Percentiles rank a stretch among this genome's conserved stretches.
These are phyloP conservation scores for Emergomyces pasteurianus DNA, from an alignment of 2,329 filamentous ascomycete species.

Conservation along the genomic window DNA sequence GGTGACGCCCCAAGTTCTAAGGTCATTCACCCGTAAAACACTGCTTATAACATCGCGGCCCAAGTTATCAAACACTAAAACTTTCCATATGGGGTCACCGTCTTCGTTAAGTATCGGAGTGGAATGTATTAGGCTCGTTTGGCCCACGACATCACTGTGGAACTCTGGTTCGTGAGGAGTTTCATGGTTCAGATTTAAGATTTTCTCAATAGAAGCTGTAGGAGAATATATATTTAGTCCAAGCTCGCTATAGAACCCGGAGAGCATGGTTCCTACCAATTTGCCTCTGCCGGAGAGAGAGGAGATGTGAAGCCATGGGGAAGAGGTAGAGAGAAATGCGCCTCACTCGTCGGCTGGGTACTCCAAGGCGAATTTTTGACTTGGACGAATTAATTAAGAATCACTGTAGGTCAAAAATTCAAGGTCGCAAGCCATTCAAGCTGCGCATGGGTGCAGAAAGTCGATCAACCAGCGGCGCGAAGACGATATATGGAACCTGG, in stretches of 20 bases:
- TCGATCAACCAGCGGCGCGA: background rate
- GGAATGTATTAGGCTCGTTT: constrained; percentile 53
- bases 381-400: background rate
- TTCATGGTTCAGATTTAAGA: constrained; percentile 84
- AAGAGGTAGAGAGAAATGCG: background rate
- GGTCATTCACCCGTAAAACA: constrained; percentile 83
- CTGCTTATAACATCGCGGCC: constrained; percentile 95
- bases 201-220: constrained; percentile 80
- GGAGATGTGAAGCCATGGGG: constrained; percentile 44
- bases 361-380: background rate
- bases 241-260: background rate
- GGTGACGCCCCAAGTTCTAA: constrained; percentile 87
- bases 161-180: constrained; percentile 36
- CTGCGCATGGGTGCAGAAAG: background rate
- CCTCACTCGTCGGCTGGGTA: background rate
- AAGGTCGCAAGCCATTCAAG: background rate
- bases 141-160: constrained; percentile 49
- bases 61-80: constrained; percentile 84
- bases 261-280: constrained; percentile 43
- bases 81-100: constrained; percentile 94
- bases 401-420: background rate
- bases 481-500: background rate
- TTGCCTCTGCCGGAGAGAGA: constrained; percentile 58
- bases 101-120: constrained; percentile 75
- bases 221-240: background rate